phyloP scores from a whole-genome alignment of 2,329 filamentous ascomycete species.

The Aspergillus sojae region DNA sequence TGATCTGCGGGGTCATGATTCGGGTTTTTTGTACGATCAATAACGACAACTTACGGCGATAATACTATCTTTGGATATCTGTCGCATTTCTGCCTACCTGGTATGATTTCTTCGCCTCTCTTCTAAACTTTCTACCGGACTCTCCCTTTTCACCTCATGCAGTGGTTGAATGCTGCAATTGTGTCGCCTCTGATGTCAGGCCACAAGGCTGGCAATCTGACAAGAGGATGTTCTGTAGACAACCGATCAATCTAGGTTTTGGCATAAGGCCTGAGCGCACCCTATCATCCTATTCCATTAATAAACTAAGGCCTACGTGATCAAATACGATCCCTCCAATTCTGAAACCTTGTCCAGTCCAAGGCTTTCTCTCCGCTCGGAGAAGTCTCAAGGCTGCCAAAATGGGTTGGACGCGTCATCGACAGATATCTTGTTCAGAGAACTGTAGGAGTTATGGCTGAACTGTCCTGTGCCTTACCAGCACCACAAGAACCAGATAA shows the following conservation, averaged over 20 bases:
- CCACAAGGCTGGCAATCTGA: neutral
- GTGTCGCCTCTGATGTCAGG: neutral
- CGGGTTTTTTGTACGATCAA: neutral
- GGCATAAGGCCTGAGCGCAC: constrained; percentile 4
- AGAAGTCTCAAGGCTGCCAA: neutral
- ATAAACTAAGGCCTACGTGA: neutral
- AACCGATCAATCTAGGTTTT: constrained; percentile 3
- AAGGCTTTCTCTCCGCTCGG: neutral
- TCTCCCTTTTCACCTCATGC: neutral
- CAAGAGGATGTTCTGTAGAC: neutral
- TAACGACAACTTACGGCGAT: neutral
- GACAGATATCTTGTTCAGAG: neutral
- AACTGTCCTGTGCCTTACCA: neutral
- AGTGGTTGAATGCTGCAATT: neutral
- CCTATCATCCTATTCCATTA: neutral
- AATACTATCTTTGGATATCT: neutral
- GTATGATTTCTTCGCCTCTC: neutral
- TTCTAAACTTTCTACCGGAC: neutral
- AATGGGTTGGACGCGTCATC: constrained; percentile 1
- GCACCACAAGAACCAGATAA: neutral
- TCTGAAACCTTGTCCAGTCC: neutral
- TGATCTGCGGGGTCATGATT: neutral
- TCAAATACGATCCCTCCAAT: neutral
- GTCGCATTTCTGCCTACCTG: too few species aligned
- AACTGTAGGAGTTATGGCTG: neutral